These are phyloP conservation scores for Fraxinus platypoda DNA, from an alignment of 305 asterid genomes.

Conservation along the genomic window DNA sequence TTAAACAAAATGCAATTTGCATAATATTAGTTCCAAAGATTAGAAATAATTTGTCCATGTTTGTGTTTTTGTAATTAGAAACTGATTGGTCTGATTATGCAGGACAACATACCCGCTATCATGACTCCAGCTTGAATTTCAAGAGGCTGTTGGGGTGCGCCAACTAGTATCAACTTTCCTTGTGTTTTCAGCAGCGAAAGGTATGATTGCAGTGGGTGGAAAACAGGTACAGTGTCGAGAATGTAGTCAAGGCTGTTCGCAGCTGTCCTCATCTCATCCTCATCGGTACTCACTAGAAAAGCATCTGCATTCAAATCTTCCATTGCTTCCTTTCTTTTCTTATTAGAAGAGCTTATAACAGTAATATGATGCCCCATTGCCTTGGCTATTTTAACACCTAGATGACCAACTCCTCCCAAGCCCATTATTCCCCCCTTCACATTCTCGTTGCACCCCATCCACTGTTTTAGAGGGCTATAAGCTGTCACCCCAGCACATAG, in stretches of 20 bases:
- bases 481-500: constrained; percentile 55
- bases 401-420: constrained; percentile 53
- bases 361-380: constrained; percentile 59
- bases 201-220: constrained; percentile 30
- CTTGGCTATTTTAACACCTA: constrained; percentile 51
- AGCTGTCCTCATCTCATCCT: constrained; percentile 33
- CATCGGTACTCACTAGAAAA: constrained; percentile 29
- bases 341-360: constrained; percentile 45
- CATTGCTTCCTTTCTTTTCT: constrained; percentile 40
- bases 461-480: constrained; percentile 45
- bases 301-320: constrained; percentile 42
- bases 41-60: background rate
- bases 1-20: background rate
- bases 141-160: constrained; percentile 36
- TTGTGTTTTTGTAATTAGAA: background rate
- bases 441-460: constrained; percentile 5
- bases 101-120: constrained; percentile 29
- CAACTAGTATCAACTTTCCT: constrained; percentile 44
- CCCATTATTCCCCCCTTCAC: constrained; percentile 42
- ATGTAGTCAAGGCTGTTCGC: constrained; percentile 39
- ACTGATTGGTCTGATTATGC: background rate
- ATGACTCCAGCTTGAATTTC: constrained; percentile 29
- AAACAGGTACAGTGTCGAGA: constrained; percentile 45
- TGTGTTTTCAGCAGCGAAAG: constrained; percentile 33
- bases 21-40: background rate